These are phyloP conservation scores for Fallopia convolvulus DNA, from an alignment of 148 eudicot genomes.

Conservation along the genomic window DNA sequence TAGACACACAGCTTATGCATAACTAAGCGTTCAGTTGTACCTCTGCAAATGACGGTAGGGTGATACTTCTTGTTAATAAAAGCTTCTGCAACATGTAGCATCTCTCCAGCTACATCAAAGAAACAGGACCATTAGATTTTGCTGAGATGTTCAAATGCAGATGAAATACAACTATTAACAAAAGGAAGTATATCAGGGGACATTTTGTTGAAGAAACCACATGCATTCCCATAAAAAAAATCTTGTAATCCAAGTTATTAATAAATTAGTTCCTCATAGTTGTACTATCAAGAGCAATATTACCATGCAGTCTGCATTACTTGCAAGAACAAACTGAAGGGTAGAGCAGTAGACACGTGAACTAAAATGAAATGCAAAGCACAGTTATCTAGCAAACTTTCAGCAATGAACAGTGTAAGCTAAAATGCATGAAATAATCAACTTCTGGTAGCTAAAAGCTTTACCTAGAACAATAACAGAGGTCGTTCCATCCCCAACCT, in stretches of 20 bases:
- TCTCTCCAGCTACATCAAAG: conserved; percentile 72
- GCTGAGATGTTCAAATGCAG: too few relatives aligned
- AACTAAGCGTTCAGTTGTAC: conserved; percentile 22
- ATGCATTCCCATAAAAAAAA: too few relatives aligned
- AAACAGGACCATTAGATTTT: conserved; percentile 7
- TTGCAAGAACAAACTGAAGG: too few relatives aligned
- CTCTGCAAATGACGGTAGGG: conserved; percentile 97
- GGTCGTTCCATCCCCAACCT: conserved; percentile 97
- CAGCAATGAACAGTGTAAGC: background rate
- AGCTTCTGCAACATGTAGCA: conserved; percentile 98
- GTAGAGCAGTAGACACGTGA: too few relatives aligned
- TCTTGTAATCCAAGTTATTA: too few relatives aligned
- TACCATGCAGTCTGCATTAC: too few relatives aligned
- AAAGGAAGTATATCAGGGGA: too few relatives aligned
- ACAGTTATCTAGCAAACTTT: background rate
- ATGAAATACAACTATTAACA: background rate
- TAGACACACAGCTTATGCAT: conserved; percentile 6
- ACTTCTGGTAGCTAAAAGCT: background rate
- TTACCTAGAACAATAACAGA: conserved; percentile 96
- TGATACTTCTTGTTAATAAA: conserved; percentile 86
- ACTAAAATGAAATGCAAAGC: too few relatives aligned
- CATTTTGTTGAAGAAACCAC: too few relatives aligned
- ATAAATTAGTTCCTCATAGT: too few relatives aligned
- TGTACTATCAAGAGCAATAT: too few relatives aligned
- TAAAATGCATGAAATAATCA: background rate